These are phyloP conservation scores for Globisporangium cystogenes DNA, from an alignment of 352 stramenopile genomes.

Conservation along the genomic window DNA sequence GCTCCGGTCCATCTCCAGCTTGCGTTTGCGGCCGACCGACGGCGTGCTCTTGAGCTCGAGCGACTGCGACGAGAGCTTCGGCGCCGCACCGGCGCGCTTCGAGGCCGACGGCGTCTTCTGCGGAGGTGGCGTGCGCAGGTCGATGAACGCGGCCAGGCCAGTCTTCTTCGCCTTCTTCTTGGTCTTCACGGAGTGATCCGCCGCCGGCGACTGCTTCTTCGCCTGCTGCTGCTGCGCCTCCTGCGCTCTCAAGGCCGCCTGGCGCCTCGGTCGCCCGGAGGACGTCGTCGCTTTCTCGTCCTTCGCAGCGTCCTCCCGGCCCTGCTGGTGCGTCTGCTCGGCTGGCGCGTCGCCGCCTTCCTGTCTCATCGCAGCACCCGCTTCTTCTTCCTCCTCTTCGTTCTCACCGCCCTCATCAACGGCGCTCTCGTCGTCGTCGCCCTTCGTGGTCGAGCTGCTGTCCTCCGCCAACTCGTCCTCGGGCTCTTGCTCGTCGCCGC, in stretches of 20 bases:
- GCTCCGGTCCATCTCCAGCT: constrained; percentile 59
- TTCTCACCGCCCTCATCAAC: too few species aligned
- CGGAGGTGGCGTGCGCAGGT: constrained; percentile 9
- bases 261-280: constrained; percentile 41
- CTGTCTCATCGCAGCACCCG: too few species aligned
- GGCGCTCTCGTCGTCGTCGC: not conserved
- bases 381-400: too few species aligned
- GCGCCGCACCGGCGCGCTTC: not conserved
- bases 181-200: constrained; percentile 2
- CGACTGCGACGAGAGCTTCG: not conserved
- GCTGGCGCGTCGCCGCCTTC: not conserved
- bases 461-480: not conserved
- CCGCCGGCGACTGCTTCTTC: constrained; percentile 2
- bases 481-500: not conserved
- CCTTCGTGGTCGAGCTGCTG: not conserved
- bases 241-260: constrained; percentile 43
- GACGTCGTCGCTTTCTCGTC: not conserved
- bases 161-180: constrained; percentile 1
- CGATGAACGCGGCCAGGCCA: not conserved
- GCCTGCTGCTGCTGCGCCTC: constrained; percentile 12
- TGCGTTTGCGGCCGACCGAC: constrained; percentile 37
- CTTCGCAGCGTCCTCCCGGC: not conserved
- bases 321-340: not conserved
- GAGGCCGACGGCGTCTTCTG: not conserved
- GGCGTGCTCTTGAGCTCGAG: constrained; percentile 11